Base-by-base conservation (phyloP, 345 rosid genomes). In the Eucalyptus urophylla region DNA sequence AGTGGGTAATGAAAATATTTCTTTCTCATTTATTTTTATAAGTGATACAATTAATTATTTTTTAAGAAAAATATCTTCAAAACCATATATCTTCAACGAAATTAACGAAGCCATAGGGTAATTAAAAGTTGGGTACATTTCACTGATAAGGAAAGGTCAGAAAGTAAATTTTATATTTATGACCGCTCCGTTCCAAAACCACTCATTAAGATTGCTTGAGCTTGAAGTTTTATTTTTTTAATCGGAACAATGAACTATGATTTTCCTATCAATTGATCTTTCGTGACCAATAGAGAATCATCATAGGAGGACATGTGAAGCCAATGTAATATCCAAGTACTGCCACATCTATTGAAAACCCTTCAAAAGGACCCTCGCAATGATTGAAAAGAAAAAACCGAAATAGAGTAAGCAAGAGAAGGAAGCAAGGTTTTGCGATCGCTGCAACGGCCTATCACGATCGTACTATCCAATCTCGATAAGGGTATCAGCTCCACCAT, bases 161-260 rank as follows among this genome's bases (percentile, higher is more conserved):
- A 56, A 29, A 5, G 29, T 24, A 56, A 24, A 56, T 24, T 56
- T 56, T 56, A 24, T 56, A 4, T 8, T 19, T 56, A 9, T 56
- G 29, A 24, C 2, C 1, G 1, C 12, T 56, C 14, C 1, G 0
- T 8, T 56, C 25, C 13, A 25, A 56, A 56, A 56, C 0, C 6
- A 24, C 29, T 10, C 3, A 5, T 56, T 56, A 25, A 56, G 1
- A 56, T 24, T 24, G 62, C 1, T 19, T 19, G 6, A 56, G 62
- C 29, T 56, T 2, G 1, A 24, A 56, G 0, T 24, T 24, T 56
- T 56, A 10, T 4, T 10, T 10, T 22, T 24, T 60, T 14, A 6
- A 29, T 27, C 16, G 0, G 2, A 60, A 60, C 31, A 27, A 3
- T 27, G 4, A 27, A 27, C 16, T 60, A 3, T 13, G 31, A 60